These are phyloP conservation scores for Penicillium robsamsonii DNA, from an alignment of 495 filamentous ascomycete genomes.

Conservation along the genomic window DNA sequence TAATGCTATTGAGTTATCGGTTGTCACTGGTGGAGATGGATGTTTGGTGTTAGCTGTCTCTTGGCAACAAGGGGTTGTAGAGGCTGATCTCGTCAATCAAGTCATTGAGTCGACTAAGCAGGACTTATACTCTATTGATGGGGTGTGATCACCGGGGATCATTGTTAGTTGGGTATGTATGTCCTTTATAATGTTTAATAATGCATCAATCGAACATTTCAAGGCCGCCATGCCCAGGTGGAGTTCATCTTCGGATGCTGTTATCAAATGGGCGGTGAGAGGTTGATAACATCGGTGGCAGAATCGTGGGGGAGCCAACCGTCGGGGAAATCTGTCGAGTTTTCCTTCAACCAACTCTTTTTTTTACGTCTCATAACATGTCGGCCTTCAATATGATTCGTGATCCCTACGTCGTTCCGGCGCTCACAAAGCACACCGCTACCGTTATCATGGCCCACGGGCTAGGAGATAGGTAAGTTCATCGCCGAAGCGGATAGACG, in stretches of 20 bases:
- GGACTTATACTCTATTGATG: slow-evolving; percentile 18
- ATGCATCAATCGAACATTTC: neutral
- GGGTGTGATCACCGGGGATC: neutral
- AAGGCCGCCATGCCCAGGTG: neutral
- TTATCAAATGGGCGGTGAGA: slow-evolving; percentile 23
- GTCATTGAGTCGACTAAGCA: slow-evolving; percentile 23
- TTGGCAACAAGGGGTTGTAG: slow-evolving; percentile 42
- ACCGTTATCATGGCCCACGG: slow-evolving; percentile 95
- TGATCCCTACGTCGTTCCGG: slow-evolving; percentile 74
- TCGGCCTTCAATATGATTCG: slow-evolving; percentile 46
- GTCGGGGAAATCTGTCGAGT: slow-evolving; percentile 1
- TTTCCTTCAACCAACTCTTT: neutral
- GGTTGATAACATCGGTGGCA: slow-evolving; percentile 26
- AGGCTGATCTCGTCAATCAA: slow-evolving; percentile 22
- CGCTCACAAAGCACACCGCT: slow-evolving; percentile 86
- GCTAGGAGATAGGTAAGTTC: slow-evolving; percentile 69
- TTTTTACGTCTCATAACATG: neutral
- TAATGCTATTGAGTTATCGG: slow-evolving; percentile 36
- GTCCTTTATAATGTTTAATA: slow-evolving; percentile 10
- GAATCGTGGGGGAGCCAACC: slow-evolving; percentile 27
- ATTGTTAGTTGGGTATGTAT: neutral
- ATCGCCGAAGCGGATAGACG: neutral
- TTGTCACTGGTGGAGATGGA: slow-evolving; percentile 40
- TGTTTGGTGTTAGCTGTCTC: slow-evolving; percentile 34
- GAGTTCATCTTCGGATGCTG: neutral